phyloP scores from a whole-genome alignment of 768 basidiomycete species.

The Rhodotorula toruloides region DNA sequence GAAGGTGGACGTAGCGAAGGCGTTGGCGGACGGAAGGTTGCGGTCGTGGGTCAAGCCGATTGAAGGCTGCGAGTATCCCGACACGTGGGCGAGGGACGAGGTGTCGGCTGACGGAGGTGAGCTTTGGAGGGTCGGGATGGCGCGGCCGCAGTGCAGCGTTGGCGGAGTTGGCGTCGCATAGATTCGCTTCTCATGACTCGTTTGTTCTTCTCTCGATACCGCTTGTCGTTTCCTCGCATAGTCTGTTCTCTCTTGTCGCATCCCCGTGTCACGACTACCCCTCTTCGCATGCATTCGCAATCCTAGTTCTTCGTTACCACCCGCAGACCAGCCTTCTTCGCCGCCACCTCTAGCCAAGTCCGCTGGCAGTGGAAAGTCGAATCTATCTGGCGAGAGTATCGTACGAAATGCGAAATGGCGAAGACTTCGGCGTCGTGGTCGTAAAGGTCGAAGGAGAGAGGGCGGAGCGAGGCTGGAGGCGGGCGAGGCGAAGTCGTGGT shows the following conservation, averaged over 20 bases:
- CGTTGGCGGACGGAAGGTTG: not conserved
- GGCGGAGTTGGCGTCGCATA: not conserved
- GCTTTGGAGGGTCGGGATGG: not conserved
- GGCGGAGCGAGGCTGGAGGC: not conserved
- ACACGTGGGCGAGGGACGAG: not conserved
- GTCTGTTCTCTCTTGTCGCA: too few species aligned
- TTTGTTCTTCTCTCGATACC: too few species aligned
- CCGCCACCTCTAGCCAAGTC: not conserved
- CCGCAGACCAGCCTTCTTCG: not conserved
- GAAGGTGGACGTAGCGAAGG: not conserved
- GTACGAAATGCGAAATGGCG: not conserved
- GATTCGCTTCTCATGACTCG: too few species aligned
- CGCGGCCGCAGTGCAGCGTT: not conserved
- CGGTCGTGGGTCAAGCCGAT: not conserved
- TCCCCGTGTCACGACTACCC: too few species aligned
- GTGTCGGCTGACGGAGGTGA: too few species aligned
- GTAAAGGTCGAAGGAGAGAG: constrained; percentile 28
- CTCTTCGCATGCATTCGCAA: too few species aligned
- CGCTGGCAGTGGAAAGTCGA: not conserved
- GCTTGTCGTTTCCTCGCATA: too few species aligned
- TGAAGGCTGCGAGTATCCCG: not conserved
- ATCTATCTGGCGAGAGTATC: not conserved
- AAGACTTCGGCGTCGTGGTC: constrained; percentile 16
- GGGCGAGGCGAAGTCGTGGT: not conserved
- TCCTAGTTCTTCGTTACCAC: not conserved